These are phyloP conservation scores for Apostasia ramifera DNA, from an alignment of 106 monocot genomes.

Conservation along the genomic window DNA sequence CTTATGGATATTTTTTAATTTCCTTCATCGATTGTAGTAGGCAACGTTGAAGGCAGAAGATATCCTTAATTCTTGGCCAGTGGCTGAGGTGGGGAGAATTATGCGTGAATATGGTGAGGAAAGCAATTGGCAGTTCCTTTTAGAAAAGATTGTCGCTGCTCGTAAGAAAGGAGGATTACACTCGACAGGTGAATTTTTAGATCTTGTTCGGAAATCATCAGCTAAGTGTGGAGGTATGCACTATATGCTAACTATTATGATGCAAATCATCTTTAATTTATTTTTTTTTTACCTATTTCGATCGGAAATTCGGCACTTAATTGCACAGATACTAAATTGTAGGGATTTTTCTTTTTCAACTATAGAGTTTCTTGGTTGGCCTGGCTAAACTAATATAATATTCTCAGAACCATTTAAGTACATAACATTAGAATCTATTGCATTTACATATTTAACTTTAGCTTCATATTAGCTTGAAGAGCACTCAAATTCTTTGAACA, in stretches of 20 bases:
- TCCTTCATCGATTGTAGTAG: slow-evolving; percentile 24
- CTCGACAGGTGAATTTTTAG: slow-evolving; percentile 57
- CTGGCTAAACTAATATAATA: too few relatives aligned
- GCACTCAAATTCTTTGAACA: too few relatives aligned
- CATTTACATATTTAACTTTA: too few relatives aligned
- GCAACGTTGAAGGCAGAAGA: slow-evolving; percentile 78
- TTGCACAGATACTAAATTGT: too few relatives aligned
- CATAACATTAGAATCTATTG: too few relatives aligned
- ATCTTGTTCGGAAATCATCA: slow-evolving; percentile 50
- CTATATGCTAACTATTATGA: neutral
- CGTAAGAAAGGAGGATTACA: slow-evolving; percentile 58
- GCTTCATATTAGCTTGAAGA: too few relatives aligned
- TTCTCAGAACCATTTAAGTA: too few relatives aligned
- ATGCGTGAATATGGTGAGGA: slow-evolving; percentile 92
- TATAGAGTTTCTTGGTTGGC: neutral
- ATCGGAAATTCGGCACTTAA: too few relatives aligned
- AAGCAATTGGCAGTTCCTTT: slow-evolving; percentile 80
- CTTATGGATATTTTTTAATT: too few relatives aligned
- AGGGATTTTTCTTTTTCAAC: too few relatives aligned
- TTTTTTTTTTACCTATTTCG: too few relatives aligned
- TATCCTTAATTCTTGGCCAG: slow-evolving; percentile 92
- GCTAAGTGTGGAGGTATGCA: slow-evolving; percentile 38
- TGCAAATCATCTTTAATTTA: too few relatives aligned
- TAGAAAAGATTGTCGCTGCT: slow-evolving; percentile 61
- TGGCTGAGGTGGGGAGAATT: slow-evolving; percentile 71